Conservation (phyloP, 1,139 yeast species). For the Yamadazyma atlantica region DNA sequence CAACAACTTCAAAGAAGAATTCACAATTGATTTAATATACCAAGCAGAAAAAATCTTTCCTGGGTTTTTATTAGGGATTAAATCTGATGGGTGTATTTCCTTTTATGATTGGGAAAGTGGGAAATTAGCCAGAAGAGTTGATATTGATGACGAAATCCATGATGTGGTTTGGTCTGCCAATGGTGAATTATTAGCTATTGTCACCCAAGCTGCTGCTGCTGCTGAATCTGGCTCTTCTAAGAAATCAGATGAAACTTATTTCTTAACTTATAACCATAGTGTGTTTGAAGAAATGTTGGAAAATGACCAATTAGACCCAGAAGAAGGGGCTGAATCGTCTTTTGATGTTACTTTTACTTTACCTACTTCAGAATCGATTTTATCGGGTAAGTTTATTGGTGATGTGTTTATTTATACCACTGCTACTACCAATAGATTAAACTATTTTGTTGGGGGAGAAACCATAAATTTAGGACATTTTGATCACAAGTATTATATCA, state of each 20-base stretch:
- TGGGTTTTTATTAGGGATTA: constrained; percentile 83
- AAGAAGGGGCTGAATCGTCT: constrained; percentile 84
- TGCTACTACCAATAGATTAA: constrained; percentile 79
- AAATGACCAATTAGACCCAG: constrained; percentile 61
- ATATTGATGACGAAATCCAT: constrained; percentile 67
- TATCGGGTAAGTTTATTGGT: constrained; percentile 94
- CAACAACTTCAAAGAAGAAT: constrained; percentile 82
- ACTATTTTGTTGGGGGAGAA: constrained; percentile 93
- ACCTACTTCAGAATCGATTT: constrained; percentile 65
- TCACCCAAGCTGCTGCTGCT: constrained; percentile 42
- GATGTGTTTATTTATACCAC: constrained; percentile 91
- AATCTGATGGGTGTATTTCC: constrained; percentile 76
- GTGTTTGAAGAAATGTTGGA: constrained; percentile 64
- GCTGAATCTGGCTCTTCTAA: constrained; percentile 21
- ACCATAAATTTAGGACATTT: constrained; percentile 90
- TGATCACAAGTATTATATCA: constrained; percentile 80
- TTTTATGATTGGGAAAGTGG: constrained; percentile 96
- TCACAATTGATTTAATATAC: constrained; percentile 64
- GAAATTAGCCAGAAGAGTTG: constrained; percentile 76
- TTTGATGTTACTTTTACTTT: constrained; percentile 85
- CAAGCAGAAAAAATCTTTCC: constrained; percentile 81
- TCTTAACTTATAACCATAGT: constrained; percentile 70
- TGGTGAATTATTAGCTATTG: constrained; percentile 82
- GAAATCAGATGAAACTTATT: constrained; percentile 67
- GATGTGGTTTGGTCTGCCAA: constrained; percentile 92